phyloP scores from a whole-genome alignment of 129 eudicot genomes.

The Sambucus nigra region DNA sequence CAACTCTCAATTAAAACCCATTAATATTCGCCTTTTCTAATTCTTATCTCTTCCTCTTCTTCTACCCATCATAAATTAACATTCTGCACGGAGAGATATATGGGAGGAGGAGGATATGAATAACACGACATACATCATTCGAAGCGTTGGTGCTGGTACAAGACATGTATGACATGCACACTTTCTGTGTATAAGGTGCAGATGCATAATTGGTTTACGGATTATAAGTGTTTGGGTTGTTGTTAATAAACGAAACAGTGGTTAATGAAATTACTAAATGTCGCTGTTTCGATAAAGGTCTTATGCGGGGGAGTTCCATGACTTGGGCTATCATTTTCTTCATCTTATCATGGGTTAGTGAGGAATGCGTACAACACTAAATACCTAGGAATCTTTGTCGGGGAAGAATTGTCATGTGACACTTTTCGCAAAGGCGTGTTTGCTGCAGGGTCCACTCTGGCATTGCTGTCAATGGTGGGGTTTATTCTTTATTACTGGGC shows the following conservation, averaged over 20 bases:
- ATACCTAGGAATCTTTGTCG: slow-evolving; percentile 51
- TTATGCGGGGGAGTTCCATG: slow-evolving; percentile 44
- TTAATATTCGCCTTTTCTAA: too few relatives aligned
- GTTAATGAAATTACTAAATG: slow-evolving; percentile 89
- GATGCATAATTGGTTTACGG: slow-evolving; percentile 97
- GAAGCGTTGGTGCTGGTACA: too few relatives aligned
- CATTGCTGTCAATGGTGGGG: slow-evolving; percentile 73
- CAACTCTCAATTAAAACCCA: too few relatives aligned
- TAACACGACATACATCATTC: too few relatives aligned
- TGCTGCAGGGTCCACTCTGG: slow-evolving; percentile 86
- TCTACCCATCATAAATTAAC: too few relatives aligned
- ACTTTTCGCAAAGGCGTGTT: slow-evolving; percentile 93
- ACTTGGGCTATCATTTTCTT: slow-evolving; percentile 61
- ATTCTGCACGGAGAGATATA: too few relatives aligned
- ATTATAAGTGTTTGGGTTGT: slow-evolving; percentile 73
- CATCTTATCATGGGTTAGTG: slow-evolving; percentile 84
- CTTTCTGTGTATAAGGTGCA: slow-evolving; percentile 67
- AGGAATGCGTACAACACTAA: slow-evolving; percentile 95
- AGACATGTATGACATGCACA: slow-evolving; percentile 71
- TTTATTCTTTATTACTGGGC: slow-evolving; percentile 60
- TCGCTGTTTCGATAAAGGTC: slow-evolving; percentile 81
- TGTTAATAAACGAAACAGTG: slow-evolving; percentile 66
- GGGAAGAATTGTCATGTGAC: slow-evolving; percentile 54
- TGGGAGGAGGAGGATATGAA: too few relatives aligned
- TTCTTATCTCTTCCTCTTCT: too few relatives aligned